phyloP scores from a whole-genome alignment of 495 filamentous ascomycete species.

The Diplogelasinospora grovesii region DNA sequence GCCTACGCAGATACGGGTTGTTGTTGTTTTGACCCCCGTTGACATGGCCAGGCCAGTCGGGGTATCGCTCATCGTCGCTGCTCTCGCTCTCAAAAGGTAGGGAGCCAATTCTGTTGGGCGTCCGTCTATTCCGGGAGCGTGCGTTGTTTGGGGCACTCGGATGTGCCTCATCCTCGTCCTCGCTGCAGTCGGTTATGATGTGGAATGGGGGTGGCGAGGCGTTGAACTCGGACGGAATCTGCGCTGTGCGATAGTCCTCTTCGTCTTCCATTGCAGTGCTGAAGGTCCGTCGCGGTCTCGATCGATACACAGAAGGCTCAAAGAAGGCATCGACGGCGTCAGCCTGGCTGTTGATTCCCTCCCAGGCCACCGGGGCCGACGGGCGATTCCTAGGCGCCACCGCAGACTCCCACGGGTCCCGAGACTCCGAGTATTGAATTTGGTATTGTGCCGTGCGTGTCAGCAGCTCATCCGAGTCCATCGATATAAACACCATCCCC shows the following conservation, averaged over 20 bases:
- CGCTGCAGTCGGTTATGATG: conserved; percentile 48
- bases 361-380: too few relatives aligned
- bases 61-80: conserved; percentile 29
- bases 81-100: conserved; percentile 44
- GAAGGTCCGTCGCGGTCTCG: conserved; percentile 33
- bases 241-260: conserved; percentile 38
- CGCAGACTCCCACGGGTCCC: too few relatives aligned
- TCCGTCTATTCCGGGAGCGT: conserved; percentile 12
- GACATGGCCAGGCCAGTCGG: too few relatives aligned
- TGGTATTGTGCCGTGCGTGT: conserved; percentile 68
- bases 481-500: conserved; percentile 88
- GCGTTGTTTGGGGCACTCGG: conserved; percentile 8
- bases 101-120: conserved; percentile 43
- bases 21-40: too few relatives aligned
- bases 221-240: conserved; percentile 48
- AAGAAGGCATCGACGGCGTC: too few relatives aligned
- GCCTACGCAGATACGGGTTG: conserved; percentile 1
- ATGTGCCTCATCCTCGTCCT: conserved; percentile 41
- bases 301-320: too few relatives aligned
- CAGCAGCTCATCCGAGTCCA: conserved; percentile 71
- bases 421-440: conserved; percentile 53
- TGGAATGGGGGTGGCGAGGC: conserved; percentile 33
- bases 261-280: conserved; percentile 49
- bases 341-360: too few relatives aligned
- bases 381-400: too few relatives aligned